Evolutionary conservation across 768 basidiomycete genomes (phyloP), one percentile per base, ranked within the genome.

Genomic region (Mycena galericulata): DNA sequence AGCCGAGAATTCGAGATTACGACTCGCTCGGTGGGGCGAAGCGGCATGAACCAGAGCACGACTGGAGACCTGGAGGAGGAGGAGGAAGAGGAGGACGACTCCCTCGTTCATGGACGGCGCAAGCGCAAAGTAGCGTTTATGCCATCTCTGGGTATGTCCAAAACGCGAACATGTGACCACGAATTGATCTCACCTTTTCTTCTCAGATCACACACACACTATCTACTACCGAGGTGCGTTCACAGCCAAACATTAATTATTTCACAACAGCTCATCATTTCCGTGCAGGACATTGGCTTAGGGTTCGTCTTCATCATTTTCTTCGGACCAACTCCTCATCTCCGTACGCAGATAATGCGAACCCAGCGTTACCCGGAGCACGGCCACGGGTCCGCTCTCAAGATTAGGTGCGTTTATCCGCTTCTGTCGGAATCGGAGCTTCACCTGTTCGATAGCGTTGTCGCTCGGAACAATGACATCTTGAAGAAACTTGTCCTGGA

Each of bases 1-100:
- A 94, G 93, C 78, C 86, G 94, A 49, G 94, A 95, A 78, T 95
- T 95, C 76, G 94, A 95, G 78, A 95, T 95, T 70, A 95, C 93
- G 17, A 95, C 94, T 17, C 91, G 93, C 53, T 86, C 92, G 8
- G 82, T 87, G 20, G 86, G 87, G 57, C 88, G 92, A 45, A 88
- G 85, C 68, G 88, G 88, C 53, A 81, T 94, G 71, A 89, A 84
- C 55, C 86, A 90, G 71, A 83, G 87, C 38, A 93, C 92, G 0
- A 84, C 90, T 9, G 94, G 94, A 27, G 93, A 95, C 75, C 65
- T 94, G 54, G 93, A 93, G 12, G 92, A 93, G n/a, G 90, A 92
- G 7, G 90, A 89, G 9, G 86, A 85, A 22, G 87, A 87, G 1
- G 88, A 88, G 24, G 86, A 85, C 8, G 57, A 6, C 4, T 74